Conservation (phyloP, 768 basidiomycete species). For the Leccinellum luteum region DNA sequence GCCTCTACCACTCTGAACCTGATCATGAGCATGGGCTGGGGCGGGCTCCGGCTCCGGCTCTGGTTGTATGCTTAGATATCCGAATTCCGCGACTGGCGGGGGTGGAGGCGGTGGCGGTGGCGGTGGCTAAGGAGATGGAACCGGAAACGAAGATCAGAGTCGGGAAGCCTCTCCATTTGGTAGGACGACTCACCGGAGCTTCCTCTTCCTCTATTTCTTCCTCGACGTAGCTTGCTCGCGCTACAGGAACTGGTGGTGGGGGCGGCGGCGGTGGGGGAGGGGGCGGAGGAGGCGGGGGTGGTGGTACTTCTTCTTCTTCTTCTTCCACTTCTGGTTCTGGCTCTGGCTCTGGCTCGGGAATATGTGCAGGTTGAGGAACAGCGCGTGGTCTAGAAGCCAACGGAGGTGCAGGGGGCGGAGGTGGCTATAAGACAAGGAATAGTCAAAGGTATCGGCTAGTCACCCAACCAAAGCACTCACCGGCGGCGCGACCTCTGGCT, state of each 20-base stretch:
- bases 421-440: slow-evolving; percentile 17
- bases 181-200: slow-evolving; percentile 6
- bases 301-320: slow-evolving; percentile 6
- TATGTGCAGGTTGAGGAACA: slow-evolving; percentile 14
- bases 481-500: slow-evolving; percentile 29
- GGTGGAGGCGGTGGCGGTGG: slow-evolving; percentile 43
- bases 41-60: slow-evolving; percentile 39
- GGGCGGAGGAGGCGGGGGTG: slow-evolving; percentile 27
- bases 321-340: slow-evolving; percentile 18
- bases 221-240: not conserved
- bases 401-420: slow-evolving; percentile 28
- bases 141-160: not conserved
- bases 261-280: not conserved
- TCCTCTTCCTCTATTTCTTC: slow-evolving; percentile 12
- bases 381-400: slow-evolving; percentile 17
- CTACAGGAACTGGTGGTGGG: slow-evolving; percentile 23
- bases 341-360: slow-evolving; percentile 22
- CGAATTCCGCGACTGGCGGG: slow-evolving; percentile 35
- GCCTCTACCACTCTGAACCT: slow-evolving; percentile 37
- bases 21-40: slow-evolving; percentile 12
- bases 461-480: slow-evolving; percentile 21
- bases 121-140: slow-evolving; percentile 1
- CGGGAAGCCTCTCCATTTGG: not conserved
- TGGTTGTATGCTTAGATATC: slow-evolving; percentile 29
- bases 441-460: slow-evolving; percentile 1